Percentiles rank a stretch among this genome's conserved stretches.
These are phyloP conservation scores for Neurospora sp. DNA, from an alignment of 495 filamentous ascomycete genomes.

Conservation along the genomic window DNA sequence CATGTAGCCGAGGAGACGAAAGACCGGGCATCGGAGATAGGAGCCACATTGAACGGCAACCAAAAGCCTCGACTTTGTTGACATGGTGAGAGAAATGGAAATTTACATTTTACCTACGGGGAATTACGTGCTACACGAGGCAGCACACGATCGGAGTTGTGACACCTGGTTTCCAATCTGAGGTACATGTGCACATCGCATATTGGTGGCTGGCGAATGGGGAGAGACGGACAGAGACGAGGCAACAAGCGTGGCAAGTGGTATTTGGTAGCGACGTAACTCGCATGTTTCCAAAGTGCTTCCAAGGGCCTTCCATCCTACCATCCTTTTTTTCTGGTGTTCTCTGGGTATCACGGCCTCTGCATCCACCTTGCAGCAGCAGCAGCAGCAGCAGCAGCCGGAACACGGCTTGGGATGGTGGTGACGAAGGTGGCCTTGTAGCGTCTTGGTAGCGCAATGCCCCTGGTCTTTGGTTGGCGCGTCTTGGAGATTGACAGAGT, in stretches of 20 bases:
- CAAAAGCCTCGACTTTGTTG: not conserved
- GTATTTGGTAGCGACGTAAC: not conserved
- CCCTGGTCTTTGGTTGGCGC: not conserved
- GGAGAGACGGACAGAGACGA: not conserved
- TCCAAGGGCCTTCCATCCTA: not conserved
- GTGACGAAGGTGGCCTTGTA: not conserved
- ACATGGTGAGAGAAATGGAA: not conserved
- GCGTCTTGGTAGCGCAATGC: not conserved
- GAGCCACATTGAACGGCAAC: not conserved
- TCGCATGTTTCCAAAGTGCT: not conserved
- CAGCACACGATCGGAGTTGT: not conserved
- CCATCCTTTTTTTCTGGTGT: not conserved
- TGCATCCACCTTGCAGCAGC: not conserved
- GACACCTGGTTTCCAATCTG: not conserved
- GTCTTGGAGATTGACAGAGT: not conserved
- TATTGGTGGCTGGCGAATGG: not conserved
- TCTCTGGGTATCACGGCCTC: not conserved
- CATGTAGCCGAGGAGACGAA: not conserved
- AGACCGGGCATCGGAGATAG: not conserved
- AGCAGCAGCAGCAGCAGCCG: not conserved
- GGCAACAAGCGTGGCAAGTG: not conserved
- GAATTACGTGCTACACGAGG: not conserved
- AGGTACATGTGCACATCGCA: not conserved
- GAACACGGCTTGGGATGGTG: not conserved
- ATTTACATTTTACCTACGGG: not conserved